A percentile compares a stretch with the other conserved stretches of the same genome.
Evolutionary conservation across 208 protist species (phyloP).

Genomic region (Trypanosoma brucei): DNA sequence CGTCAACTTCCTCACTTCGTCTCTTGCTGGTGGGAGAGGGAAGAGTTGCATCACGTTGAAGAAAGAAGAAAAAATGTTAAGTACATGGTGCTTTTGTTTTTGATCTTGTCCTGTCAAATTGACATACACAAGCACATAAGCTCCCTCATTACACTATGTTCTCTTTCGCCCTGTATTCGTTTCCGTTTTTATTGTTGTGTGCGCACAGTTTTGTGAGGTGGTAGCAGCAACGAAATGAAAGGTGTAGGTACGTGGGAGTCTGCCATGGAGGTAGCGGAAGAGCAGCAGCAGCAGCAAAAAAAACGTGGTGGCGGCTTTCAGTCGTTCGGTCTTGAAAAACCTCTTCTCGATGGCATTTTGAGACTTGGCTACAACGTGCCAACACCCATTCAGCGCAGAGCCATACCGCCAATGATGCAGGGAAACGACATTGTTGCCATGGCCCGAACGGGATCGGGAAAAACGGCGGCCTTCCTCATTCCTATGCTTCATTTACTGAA

Average conservation of each 20-base stretch:
- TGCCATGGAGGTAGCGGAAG: slow-evolving; percentile 48
- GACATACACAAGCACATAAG: too few relatives aligned
- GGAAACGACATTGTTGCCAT: slow-evolving; percentile 99
- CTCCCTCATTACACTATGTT: too few relatives aligned
- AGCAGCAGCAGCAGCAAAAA: slow-evolving; percentile 40
- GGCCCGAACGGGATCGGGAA: slow-evolving; percentile 99
- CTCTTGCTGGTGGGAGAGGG: too few relatives aligned
- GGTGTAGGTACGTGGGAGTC: slow-evolving; percentile 72
- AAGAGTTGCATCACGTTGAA: too few relatives aligned
- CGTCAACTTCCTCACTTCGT: too few relatives aligned
- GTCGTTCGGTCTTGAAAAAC: slow-evolving; percentile 85
- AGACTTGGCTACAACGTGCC: slow-evolving; percentile 97
- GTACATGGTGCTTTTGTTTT: too few relatives aligned
- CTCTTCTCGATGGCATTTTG: slow-evolving; percentile 90
- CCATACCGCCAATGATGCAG: slow-evolving; percentile 90
- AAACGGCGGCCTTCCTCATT: slow-evolving; percentile 98
- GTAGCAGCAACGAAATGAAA: slow-evolving; percentile 24
- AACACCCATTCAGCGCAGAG: slow-evolving; percentile 99
- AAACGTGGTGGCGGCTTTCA: slow-evolving; percentile 88
- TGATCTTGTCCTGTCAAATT: too few relatives aligned
- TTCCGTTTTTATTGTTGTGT: too few relatives aligned
- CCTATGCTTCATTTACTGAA: slow-evolving; percentile 95
- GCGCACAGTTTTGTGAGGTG: too few relatives aligned
- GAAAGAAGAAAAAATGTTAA: too few relatives aligned
- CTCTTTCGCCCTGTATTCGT: too few relatives aligned